A percentile compares a stretch with the other conserved stretches of the same genome.
phyloP scores from a whole-genome alignment of 1,284 basidiomycete species.

The Melampsora larici-populina region DNA sequence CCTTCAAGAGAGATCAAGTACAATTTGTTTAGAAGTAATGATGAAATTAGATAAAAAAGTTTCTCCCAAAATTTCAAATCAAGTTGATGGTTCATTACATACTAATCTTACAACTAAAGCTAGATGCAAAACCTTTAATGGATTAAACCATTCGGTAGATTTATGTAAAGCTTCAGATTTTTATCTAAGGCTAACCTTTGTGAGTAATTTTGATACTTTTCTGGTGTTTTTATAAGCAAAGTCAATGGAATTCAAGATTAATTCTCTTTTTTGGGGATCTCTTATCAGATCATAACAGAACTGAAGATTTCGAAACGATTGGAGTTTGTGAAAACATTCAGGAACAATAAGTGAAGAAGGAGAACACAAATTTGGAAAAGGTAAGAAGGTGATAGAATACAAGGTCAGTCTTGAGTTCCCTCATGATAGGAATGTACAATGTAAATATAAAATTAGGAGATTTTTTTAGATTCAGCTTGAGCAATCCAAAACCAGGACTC shows the following conservation, averaged over 20 bases:
- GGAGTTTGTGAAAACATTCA: neutral
- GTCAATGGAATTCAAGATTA: too few species aligned
- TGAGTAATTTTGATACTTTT: too few species aligned
- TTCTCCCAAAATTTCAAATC: neutral
- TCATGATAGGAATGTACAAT: too few species aligned
- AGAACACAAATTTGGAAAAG: neutral
- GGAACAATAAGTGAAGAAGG: neutral
- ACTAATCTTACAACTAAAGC: neutral
- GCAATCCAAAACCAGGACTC: too few species aligned
- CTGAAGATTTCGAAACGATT: neutral
- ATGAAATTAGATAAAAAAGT: neutral
- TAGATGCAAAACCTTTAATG: neutral
- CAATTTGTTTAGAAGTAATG: neutral
- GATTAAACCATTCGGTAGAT: neutral
- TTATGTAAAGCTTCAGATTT: neutral
- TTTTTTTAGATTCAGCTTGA: too few species aligned
- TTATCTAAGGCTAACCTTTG: neutral
- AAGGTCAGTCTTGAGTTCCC: too few species aligned
- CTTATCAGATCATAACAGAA: neutral
- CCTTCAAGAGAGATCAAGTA: too few species aligned
- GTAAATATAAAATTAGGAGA: too few species aligned
- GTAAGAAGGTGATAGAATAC: neutral
- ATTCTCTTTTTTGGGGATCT: too few species aligned
- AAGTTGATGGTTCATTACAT: neutral
- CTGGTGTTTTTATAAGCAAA: too few species aligned